These are phyloP conservation scores for Plenodomus tracheiphilus DNA, from an alignment of 2,329 filamentous ascomycete genomes.

Conservation along the genomic window DNA sequence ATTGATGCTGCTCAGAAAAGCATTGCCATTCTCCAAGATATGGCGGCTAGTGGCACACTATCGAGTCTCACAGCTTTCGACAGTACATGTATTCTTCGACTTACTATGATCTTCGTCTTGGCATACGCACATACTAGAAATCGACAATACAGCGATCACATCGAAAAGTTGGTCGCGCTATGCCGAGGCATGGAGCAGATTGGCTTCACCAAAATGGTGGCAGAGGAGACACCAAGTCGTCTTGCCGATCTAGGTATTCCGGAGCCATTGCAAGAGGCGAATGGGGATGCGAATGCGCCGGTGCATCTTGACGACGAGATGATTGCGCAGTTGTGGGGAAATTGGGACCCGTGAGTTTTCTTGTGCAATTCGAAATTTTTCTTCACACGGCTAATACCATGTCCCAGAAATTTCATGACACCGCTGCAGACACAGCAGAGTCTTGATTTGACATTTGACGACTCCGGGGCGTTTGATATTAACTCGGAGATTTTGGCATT, in stretches of 20 bases:
- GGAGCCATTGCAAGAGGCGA: slow-evolving; percentile 8
- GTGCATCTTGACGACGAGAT: slow-evolving; percentile 33
- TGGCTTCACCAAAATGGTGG: slow-evolving; percentile 41
- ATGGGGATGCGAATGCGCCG: slow-evolving; percentile 4
- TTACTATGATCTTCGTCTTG: slow-evolving; percentile 42
- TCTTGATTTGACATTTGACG: slow-evolving; percentile 38
- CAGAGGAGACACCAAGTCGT: slow-evolving; percentile 38
- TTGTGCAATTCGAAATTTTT: neutral
- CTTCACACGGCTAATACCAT: neutral
- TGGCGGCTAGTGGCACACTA: slow-evolving; percentile 29
- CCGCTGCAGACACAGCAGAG: slow-evolving; percentile 40
- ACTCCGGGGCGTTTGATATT: slow-evolving; percentile 35
- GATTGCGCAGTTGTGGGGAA: slow-evolving; percentile 37
- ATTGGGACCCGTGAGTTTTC: slow-evolving; percentile 36
- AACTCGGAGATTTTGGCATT: slow-evolving; percentile 36
- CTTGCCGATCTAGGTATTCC: slow-evolving; percentile 36
- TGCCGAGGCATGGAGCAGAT: slow-evolving; percentile 36
- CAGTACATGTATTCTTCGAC: slow-evolving; percentile 39
- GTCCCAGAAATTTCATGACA: slow-evolving; percentile 34
- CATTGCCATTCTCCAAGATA: slow-evolving; percentile 30
- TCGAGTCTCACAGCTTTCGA: slow-evolving; percentile 42
- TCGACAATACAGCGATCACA: slow-evolving; percentile 30
- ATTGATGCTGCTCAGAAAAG: slow-evolving; percentile 40
- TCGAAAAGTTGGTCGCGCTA: slow-evolving; percentile 29
- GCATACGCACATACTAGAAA: slow-evolving; percentile 37